A percentile compares a stretch with the other conserved stretches of the same genome.
phyloP scores from a whole-genome alignment of 225 moss, liverwort and hornwort species.

The Neckera pumila region DNA sequence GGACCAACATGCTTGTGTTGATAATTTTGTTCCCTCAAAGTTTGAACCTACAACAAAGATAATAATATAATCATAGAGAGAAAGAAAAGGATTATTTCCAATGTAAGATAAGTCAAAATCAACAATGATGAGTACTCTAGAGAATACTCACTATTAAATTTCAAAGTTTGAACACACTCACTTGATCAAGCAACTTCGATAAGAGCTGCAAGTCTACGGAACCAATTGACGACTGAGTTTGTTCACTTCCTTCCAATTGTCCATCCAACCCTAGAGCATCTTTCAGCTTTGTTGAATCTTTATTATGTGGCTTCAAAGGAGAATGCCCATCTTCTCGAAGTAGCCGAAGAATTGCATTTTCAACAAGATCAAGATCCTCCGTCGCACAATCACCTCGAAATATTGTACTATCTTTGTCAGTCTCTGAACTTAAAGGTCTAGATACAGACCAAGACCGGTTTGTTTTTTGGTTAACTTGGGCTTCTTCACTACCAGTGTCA shows the following conservation, averaged over 20 bases:
- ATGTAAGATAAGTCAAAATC: background rate
- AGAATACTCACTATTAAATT: background rate
- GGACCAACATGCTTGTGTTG: background rate
- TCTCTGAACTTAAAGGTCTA: background rate
- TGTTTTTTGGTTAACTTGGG: background rate
- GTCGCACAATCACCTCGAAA: background rate
- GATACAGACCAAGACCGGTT: background rate
- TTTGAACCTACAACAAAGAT: slow-evolving; percentile 16
- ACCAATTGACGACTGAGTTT: background rate
- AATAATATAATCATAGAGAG: background rate
- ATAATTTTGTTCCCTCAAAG: slow-evolving; percentile 23
- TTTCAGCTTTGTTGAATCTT: background rate
- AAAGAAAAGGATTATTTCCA: background rate
- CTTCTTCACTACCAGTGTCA: slow-evolving; percentile 10
- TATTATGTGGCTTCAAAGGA: background rate
- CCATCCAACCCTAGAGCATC: slow-evolving; percentile 10
- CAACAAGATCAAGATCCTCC: slow-evolving; percentile 34
- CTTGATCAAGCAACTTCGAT: slow-evolving; percentile 37
- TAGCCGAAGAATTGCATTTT: slow-evolving; percentile 24
- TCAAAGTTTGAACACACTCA: background rate
- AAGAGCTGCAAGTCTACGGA: slow-evolving; percentile 19
- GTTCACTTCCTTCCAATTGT: slow-evolving; percentile 2
- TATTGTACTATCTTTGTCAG: background rate
- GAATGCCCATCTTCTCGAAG: background rate
- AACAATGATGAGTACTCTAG: fast-evolving